Base-by-base conservation (phyloP, 306 rosid genomes). In the Cyamopsis tetragonoloba region DNA sequence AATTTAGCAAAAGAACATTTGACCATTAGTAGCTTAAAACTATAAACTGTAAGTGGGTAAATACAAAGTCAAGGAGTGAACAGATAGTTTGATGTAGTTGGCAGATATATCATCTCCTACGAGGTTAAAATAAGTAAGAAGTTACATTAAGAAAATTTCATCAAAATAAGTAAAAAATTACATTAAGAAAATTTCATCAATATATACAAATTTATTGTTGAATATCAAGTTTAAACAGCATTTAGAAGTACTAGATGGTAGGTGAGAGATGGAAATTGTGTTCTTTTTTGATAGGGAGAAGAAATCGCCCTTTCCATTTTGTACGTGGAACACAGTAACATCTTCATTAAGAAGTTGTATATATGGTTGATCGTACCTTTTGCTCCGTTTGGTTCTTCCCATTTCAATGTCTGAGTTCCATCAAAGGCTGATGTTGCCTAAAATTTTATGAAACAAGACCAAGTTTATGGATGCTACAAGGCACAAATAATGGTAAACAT, bases 371-470 rank as follows among this genome's bases (percentile, higher is more conserved):
- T 18, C 26, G 59, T 81, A 92, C 98, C 98, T 87, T 69, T 74
- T 50, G 93, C 98, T 64, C 98, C 98, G 54, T 77, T 81, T 69
- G 98, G 96, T 67, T 89, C 98, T 83, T 89, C 98, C 98, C 98
- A 93, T 87, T 89, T 93, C 28, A 88, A 86, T 59, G 11, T 12
- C 35, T 22, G 78, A 61, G 49, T 79, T 67, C 96, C 98, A 81
- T 89, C 98, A 82, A 93, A 93, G 49, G 95, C 93, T 8, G 96
- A 84, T 8, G 96, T 89, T 74, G 69, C 86, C 98, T 93, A 86
- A 70, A 79, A 75, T 73, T 70, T 70, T 28, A 66, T 11, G 66
- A 51, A 66, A 64, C 43, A 46, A 34, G 28, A 27, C 70, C 62
- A 19, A 54, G 70, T 50, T 86, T 63, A 77, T 32, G 42, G 43